A percentile compares a stretch with the other conserved stretches of the same genome.
Conservation (phyloP, 2,329 filamentous ascomycete genomes). For the Atkinsonella texensis region DNA sequence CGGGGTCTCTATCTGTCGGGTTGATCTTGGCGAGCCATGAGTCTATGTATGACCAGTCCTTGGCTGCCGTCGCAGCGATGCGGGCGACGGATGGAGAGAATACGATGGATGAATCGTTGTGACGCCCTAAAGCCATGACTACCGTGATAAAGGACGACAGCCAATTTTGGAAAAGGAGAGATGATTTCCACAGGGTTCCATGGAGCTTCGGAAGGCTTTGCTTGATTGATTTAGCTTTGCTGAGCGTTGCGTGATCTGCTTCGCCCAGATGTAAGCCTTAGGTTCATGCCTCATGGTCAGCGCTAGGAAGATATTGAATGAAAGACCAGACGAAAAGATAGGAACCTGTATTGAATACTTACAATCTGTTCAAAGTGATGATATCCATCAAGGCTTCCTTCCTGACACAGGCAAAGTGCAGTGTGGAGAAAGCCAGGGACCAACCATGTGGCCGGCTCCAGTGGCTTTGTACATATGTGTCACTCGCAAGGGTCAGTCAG, state of each 20-base stretch:
- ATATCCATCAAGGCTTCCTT: no score
- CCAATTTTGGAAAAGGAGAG: not conserved
- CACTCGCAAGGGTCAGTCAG: not conserved
- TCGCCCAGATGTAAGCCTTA: no score
- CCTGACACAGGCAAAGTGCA: no score
- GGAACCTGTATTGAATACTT: no score
- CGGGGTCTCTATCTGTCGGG: slow-evolving; percentile 47
- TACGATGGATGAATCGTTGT: slow-evolving; percentile 34
- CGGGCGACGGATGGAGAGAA: slow-evolving; percentile 59
- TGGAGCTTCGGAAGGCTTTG: not conserved
- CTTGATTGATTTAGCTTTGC: not conserved
- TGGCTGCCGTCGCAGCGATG: slow-evolving; percentile 67
- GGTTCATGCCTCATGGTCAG: no score
- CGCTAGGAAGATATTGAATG: no score
- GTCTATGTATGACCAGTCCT: slow-evolving; percentile 86
- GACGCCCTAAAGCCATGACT: not conserved
- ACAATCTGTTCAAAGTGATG: no score
- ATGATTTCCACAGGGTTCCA: not conserved
- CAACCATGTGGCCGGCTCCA: no score
- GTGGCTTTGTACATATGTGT: no score
- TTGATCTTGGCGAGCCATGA: slow-evolving; percentile 64
- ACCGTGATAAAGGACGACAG: not conserved
- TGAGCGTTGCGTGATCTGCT: not conserved
- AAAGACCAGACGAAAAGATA: no score
- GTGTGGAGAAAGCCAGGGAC: no score